Evolutionary conservation across 768 basidiomycete species (phyloP).

Genomic region (Xerocomellus dryophilus): DNA sequence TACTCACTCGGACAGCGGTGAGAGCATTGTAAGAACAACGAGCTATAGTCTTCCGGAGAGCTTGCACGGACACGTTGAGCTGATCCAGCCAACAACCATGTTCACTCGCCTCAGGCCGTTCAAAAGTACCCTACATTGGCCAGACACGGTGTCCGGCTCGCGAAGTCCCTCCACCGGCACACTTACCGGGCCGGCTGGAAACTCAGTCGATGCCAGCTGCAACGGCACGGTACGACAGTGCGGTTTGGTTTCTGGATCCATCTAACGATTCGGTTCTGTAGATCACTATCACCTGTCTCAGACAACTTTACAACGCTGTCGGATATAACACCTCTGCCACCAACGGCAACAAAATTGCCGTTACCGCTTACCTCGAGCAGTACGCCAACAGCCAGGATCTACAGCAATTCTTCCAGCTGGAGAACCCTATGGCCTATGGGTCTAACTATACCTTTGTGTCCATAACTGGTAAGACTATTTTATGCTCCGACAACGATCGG

Average conservation of each 20-base stretch:
- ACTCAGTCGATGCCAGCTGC: conserved; percentile 46
- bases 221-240: conserved; percentile 31
- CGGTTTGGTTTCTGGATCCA: not conserved
- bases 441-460: conserved; percentile 52
- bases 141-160: conserved; percentile 7
- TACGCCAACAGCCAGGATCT: conserved; percentile 55
- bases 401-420: conserved; percentile 46
- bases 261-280: not conserved
- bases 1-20: conserved; percentile 51
- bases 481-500: not conserved
- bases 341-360: conserved; percentile 48
- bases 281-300: conserved; percentile 53
- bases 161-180: conserved; percentile 1
- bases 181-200: conserved; percentile 33
- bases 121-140: conserved; percentile 39
- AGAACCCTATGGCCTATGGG: conserved; percentile 46
- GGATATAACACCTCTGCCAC: conserved; percentile 43
- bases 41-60: conserved; percentile 62
- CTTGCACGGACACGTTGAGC: conserved; percentile 58
- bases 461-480: conserved; percentile 45
- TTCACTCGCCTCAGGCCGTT: conserved; percentile 50
- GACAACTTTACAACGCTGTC: conserved; percentile 53
- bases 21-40: conserved; percentile 61
- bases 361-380: conserved; percentile 54
- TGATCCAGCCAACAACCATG: conserved; percentile 71